Base-by-base conservation (phyloP, 306 rosid genomes). In the Pyrus bretschneideri region DNA sequence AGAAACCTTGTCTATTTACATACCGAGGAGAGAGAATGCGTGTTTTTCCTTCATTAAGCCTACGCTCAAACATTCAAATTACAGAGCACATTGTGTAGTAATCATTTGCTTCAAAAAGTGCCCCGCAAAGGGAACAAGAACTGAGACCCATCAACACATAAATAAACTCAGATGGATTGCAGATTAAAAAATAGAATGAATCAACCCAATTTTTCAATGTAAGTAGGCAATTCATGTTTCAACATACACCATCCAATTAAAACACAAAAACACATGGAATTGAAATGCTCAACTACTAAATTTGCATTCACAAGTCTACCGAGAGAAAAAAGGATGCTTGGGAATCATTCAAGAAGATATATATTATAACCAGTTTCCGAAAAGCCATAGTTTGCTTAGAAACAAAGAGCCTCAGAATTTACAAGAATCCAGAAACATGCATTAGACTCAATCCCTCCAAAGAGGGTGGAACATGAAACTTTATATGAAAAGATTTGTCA, bases 321-420 rank as follows among this genome's bases (percentile, higher is more conserved):
- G 30, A 27, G 17, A 58, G 18, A 42, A 15, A 58, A 40, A 52
- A 11, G 10, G 35, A 42, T 23, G 17, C 19, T 38, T 12, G 5
- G 35, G 35, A 22, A 40, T n/a, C 67, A 72, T 5, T 51, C 21
- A 51, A 51, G 55, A 57, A 1, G 18, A 4, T 38, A 45, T 19
- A 25, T 33, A n/a, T 19, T 11, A 11, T 22, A 38, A 22, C 17
- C 42, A 38, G 3, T 60, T 59, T 11, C 9, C 13, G 11, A 15
- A 58, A 71, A 58, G 31, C 31, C 40, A 17, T 59, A 4, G 1
- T 38, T 31, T 31, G 44, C 23, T 66, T 51, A 4, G 3, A 40
- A 13, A n/a, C 12, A 67, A 62, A 46, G 51, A 40, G 66, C 59
- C 38, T n/a, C 42, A 52, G 69, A 63, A 73, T 84, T 73, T 84